Evolutionary conservation across 2,329 filamentous ascomycete genomes (phyloP).

Genomic region (Ploettnerulaceae sp.): DNA sequence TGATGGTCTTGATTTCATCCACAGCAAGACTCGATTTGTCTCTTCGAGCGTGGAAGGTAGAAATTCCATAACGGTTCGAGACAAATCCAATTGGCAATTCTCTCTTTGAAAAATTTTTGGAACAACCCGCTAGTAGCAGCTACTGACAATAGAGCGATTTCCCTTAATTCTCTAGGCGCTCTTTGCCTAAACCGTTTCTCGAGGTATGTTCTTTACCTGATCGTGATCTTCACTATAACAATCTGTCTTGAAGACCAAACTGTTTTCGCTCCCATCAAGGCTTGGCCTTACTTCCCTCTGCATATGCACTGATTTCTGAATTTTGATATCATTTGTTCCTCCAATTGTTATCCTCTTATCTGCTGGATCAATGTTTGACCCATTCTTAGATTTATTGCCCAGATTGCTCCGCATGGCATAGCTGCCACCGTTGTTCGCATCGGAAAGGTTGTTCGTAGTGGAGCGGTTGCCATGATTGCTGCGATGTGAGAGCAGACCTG

Average conservation of each 20-base stretch:
- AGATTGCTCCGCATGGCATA: neutral
- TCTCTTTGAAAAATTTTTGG: no score
- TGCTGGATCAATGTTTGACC: neutral
- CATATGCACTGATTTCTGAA: neutral
- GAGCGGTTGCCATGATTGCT: neutral
- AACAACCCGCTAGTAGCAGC: no score
- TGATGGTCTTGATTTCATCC: no score
- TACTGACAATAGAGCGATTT: no score
- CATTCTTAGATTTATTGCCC: neutral
- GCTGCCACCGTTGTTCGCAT: neutral
- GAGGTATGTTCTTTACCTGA: neutral
- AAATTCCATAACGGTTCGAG: no score
- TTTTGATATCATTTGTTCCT: neutral
- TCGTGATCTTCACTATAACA: conserved; percentile 2
- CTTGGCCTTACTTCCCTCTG: conserved; percentile 2
- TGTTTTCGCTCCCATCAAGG: conserved; percentile 3
- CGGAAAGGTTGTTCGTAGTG: conserved; percentile 5
- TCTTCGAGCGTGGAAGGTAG: no score
- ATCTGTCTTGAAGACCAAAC: neutral
- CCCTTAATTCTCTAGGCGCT: no score
- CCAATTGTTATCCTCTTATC: neutral
- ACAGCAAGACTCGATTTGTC: no score
- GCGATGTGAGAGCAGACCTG: conserved; percentile 7
- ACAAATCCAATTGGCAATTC: no score
- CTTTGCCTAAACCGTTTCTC: neutral